Evolutionary conservation across 106 monocot species (phyloP), one percentile per base, ranked within the genome.

Genomic region (Agapanthus africanus): DNA sequence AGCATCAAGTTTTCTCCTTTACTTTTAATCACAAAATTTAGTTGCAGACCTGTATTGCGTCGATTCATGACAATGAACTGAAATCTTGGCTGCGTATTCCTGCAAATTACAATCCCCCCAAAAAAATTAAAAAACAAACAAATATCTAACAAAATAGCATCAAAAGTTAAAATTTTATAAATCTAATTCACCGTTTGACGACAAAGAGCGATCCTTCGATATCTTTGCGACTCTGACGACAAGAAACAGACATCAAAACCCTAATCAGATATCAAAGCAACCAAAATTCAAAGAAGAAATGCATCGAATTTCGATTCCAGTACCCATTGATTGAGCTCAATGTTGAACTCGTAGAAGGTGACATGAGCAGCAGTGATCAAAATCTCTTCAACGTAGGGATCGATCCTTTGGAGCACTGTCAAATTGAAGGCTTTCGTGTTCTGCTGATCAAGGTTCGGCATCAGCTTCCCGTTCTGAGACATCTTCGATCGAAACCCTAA

Each of bases 1-100:
- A n/a, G n/a, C n/a, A n/a, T n/a, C n/a, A n/a, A n/a, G n/a, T n/a
- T n/a, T n/a, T n/a, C n/a, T n/a, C n/a, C n/a, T n/a, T n/a, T n/a
- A n/a, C n/a, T n/a, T n/a, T n/a, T n/a, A n/a, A n/a, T n/a, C n/a
- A n/a, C n/a, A n/a, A 42, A 44, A 42, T 42, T 50, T 11, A 76
- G 28, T 63, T 34, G 4, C 37, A 52, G 40, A 93, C 93, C 93
- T 87, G 89, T 86, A 68, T 84, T 93, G 39, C 93, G 81, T 39
- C 94, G 71, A 60, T 94, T 94, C 94, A 94, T 94, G 39, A 94
- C 87, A 81, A 94, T 84, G 69, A 94, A 94, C 73, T 94, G 94
- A 66, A 94, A 94, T 67, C 90, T 90, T 3, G 94, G 90, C 38
- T 87, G 84, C 16, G 84, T 66, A 71, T 87, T 87, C 78, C 83